phyloP scores from a whole-genome alignment of 179 eudicot species.

The Amaranthus tricolor region DNA sequence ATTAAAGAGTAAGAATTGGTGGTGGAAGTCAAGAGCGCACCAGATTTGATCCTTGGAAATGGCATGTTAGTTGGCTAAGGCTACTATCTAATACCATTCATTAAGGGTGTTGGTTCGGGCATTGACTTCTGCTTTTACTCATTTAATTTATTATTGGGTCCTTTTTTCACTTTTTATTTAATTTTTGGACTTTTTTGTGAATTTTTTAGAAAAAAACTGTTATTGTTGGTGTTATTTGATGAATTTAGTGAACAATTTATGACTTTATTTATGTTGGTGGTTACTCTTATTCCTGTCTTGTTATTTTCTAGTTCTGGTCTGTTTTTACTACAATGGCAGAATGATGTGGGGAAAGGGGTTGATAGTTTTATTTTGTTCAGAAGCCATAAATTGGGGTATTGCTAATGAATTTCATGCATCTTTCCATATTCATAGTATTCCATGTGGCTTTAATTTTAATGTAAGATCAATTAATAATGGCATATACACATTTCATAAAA shows the following conservation, averaged over 20 bases:
- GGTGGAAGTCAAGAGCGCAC: conserved; percentile 99
- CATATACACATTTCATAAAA: no score
- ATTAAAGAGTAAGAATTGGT: conserved; percentile 20
- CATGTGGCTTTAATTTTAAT: background rate
- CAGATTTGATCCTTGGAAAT: conserved; percentile 56
- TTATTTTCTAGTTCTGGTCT: conserved; percentile 10
- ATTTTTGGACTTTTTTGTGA: background rate
- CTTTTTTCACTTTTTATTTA: background rate
- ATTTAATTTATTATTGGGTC: conserved; percentile 3
- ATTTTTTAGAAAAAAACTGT: background rate
- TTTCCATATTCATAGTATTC: background rate
- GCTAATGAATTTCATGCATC: background rate
- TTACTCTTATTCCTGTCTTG: conserved; percentile 21
- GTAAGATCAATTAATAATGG: no score
- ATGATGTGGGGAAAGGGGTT: background rate
- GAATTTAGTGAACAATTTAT: conserved; percentile 29
- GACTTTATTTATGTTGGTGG: conserved; percentile 33
- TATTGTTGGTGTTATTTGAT: conserved; percentile 19
- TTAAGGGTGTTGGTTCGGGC: conserved; percentile 94
- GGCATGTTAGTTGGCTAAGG: conserved; percentile 1
- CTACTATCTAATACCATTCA: conserved; percentile 14
- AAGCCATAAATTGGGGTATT: background rate
- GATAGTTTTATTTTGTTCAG: background rate
- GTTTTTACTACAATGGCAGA: background rate
- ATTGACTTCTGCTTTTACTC: conserved; percentile 81